Evolutionary conservation across 1,284 basidiomycete species (phyloP).

Genomic region (Cerioporus squamosus): DNA sequence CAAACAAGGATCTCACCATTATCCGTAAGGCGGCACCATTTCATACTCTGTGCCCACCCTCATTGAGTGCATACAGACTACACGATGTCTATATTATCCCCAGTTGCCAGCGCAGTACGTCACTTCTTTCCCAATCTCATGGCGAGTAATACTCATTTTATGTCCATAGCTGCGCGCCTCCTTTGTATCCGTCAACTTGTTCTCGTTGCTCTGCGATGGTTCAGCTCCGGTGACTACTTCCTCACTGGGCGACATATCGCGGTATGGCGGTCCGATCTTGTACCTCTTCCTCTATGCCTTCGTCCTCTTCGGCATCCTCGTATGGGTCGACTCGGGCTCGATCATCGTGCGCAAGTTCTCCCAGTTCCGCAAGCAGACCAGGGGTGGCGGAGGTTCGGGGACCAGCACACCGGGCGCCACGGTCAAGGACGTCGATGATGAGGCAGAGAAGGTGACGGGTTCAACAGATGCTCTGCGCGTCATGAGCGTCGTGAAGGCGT

Average conservation of each 20-base stretch:
- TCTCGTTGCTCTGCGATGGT: conserved; percentile 75
- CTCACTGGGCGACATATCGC: conserved; percentile 56
- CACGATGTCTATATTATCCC: conserved; percentile 67
- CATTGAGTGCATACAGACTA: conserved; percentile 48
- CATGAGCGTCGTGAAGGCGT: conserved; percentile 70
- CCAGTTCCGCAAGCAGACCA: conserved; percentile 9
- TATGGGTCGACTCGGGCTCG: conserved; percentile 66
- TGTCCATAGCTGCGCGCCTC: conserved; percentile 56
- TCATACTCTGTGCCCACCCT: neutral
- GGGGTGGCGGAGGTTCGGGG: neutral
- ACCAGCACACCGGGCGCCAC: conserved; percentile 10
- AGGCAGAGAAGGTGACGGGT: conserved; percentile 52
- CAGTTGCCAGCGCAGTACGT: conserved; percentile 73
- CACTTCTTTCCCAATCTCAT: neutral
- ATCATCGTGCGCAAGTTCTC: conserved; percentile 39
- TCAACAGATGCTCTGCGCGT: conserved; percentile 67
- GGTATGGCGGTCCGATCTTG: conserved; percentile 76
- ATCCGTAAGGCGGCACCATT: conserved; percentile 47
- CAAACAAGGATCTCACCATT: conserved; percentile 57
- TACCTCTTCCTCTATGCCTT: conserved; percentile 68
- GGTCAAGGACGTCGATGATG: conserved; percentile 54
- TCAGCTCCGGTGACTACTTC: conserved; percentile 49
- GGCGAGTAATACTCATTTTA: neutral
- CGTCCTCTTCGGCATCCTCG: conserved; percentile 57
- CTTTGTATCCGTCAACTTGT: conserved; percentile 77